Evolutionary conservation across 2,329 filamentous ascomycete species (phyloP).

Genomic region (Colletotrichum truncatum): DNA sequence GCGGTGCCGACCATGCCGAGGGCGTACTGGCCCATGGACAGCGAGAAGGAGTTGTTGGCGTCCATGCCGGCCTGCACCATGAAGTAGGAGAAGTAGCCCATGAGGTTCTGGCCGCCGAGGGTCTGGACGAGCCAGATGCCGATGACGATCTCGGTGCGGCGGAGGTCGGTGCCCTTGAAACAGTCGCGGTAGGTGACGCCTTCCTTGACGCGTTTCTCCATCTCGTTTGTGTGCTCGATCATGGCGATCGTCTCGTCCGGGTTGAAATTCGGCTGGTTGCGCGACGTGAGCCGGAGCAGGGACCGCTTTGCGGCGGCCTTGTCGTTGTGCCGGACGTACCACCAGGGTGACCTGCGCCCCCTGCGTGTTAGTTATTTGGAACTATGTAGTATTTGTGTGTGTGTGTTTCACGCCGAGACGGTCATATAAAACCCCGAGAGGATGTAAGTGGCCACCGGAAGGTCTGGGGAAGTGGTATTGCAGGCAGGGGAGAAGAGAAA

Average conservation of each 20-base stretch:
- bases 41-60: slow-evolving; percentile 50
- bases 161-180: slow-evolving; percentile 60
- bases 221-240: slow-evolving; percentile 63
- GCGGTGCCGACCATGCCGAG: slow-evolving; percentile 61
- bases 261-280: slow-evolving; percentile 49
- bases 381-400: too few relatives aligned
- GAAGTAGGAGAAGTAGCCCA: slow-evolving; percentile 39
- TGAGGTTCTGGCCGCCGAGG: slow-evolving; percentile 57
- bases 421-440: too few relatives aligned
- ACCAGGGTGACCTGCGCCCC: slow-evolving; percentile 56
- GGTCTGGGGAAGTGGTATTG: not conserved
- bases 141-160: slow-evolving; percentile 62
- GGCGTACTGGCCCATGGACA: slow-evolving; percentile 58
- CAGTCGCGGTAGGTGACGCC: slow-evolving; percentile 59
- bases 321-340: slow-evolving; percentile 55
- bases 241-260: slow-evolving; percentile 59
- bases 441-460: too few relatives aligned
- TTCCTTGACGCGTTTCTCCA: slow-evolving; percentile 52
- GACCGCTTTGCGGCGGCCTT: slow-evolving; percentile 50
- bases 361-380: not conserved
- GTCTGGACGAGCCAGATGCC: slow-evolving; percentile 59
- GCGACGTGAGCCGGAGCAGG: slow-evolving; percentile 51
- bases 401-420: too few relatives aligned
- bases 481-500: not conserved
- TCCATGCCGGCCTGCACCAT: slow-evolving; percentile 56